Conservation (phyloP, 441 rosid species). For the Bocquillonia castaneifolia region DNA sequence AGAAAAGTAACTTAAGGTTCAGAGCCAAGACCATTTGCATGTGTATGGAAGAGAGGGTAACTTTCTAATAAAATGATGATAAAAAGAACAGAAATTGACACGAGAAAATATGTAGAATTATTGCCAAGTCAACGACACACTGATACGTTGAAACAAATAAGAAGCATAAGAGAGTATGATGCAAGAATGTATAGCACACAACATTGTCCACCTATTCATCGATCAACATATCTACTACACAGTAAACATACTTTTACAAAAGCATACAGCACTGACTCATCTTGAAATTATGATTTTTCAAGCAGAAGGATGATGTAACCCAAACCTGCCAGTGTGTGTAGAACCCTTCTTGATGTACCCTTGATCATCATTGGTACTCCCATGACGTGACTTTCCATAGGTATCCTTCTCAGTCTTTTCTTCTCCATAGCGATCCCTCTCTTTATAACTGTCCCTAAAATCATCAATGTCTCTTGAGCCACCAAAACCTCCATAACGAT, state of each 20-base stretch:
- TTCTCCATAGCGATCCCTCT: conserved; percentile 36
- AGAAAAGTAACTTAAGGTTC: neutral
- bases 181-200: no score
- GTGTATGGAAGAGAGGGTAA: neutral
- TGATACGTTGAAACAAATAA: neutral
- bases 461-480: conserved; percentile 47
- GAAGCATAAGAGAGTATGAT: neutral
- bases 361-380: conserved; percentile 36
- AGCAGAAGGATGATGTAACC: conserved; percentile 20
- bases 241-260: no score
- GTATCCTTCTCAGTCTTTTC: conserved; percentile 46
- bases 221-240: no score
- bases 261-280: no score
- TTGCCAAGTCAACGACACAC: neutral
- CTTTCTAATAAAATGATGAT: neutral
- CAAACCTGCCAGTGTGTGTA: conserved; percentile 50
- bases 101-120: neutral
- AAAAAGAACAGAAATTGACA: neutral
- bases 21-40: neutral
- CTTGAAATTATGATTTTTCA: neutral
- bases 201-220: no score
- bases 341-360: conserved; percentile 43
- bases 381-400: conserved; percentile 46
- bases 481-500: conserved; percentile 44
- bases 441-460: conserved; percentile 50